Conservation (phyloP, 495 filamentous ascomycete genomes). For the Penicillium atrosanguineum region DNA sequence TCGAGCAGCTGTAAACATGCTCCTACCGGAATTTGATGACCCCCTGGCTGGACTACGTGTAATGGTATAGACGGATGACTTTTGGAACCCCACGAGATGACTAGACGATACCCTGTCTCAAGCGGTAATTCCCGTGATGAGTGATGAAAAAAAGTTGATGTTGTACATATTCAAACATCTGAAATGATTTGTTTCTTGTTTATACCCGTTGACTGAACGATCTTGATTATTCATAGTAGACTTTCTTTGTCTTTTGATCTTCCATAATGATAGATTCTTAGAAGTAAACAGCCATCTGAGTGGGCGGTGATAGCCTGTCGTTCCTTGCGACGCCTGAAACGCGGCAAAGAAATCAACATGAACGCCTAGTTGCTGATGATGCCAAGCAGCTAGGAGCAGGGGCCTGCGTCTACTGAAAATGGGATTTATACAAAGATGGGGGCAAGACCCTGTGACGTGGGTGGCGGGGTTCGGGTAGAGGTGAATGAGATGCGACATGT, state of each 20-base stretch:
- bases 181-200: conserved; percentile 14
- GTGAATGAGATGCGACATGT: neutral
- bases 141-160: conserved; percentile 36
- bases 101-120: conserved; percentile 45
- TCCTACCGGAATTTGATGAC: conserved; percentile 22
- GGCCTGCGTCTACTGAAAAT: too few species aligned
- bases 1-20: conserved; percentile 40
- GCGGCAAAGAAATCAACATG: neutral
- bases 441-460: neutral
- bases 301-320: neutral
- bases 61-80: conserved; percentile 41
- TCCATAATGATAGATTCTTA: neutral
- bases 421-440: neutral
- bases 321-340: neutral
- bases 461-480: neutral
- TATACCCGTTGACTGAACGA: neutral
- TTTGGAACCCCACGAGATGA: conserved; percentile 30
- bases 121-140: conserved; percentile 30
- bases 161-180: conserved; percentile 25
- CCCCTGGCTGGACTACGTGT: conserved; percentile 22
- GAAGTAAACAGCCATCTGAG: neutral
- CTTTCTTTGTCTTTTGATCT: too few species aligned
- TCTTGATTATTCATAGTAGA: neutral
- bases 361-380: neutral
- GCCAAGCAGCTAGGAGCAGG: neutral